Percentiles rank a stretch among this genome's conserved stretches.
phyloP scores from a whole-genome alignment of 1,284 basidiomycete genomes.

The Boletus semigastroideus region DNA sequence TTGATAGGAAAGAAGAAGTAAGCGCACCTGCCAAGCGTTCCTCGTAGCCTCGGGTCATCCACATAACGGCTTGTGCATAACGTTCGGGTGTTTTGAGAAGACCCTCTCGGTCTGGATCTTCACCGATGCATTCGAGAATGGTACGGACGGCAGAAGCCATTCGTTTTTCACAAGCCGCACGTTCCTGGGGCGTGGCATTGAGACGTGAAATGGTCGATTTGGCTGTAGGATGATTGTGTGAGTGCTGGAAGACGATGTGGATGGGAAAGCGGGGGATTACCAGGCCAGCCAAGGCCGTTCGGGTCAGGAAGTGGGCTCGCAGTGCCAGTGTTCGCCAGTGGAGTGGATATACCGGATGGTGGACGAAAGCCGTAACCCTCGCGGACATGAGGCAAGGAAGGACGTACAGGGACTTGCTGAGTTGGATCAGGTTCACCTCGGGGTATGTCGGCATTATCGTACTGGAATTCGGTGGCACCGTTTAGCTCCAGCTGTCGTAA shows the following conservation, averaged over 20 bases:
- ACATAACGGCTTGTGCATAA: constrained; percentile 96
- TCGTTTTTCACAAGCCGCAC: constrained; percentile 69
- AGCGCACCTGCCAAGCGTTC: constrained; percentile 80
- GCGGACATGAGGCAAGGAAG: constrained; percentile 39
- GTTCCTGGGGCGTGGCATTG: constrained; percentile 76
- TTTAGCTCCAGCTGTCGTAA: constrained; percentile 25
- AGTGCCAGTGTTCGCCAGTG: constrained; percentile 37
- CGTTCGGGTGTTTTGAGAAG: constrained; percentile 90
- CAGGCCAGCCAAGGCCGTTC: constrained; percentile 93
- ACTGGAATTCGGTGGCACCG: background rate
- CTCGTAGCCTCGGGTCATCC: constrained; percentile 99
- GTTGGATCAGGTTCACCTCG: constrained; percentile 8
- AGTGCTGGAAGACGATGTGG: constrained; percentile 8
- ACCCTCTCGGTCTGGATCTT: constrained; percentile 95
- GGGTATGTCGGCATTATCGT: constrained; percentile 10
- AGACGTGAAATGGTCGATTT: constrained; percentile 88
- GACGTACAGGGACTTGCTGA: constrained; percentile 19
- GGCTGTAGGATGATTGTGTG: constrained; percentile 47
- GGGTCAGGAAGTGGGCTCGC: constrained; percentile 69
- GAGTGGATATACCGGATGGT: constrained; percentile 67
- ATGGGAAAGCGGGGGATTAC: constrained; percentile 42
- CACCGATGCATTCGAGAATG: constrained; percentile 96
- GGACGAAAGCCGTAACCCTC: constrained; percentile 84
- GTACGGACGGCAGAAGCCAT: constrained; percentile 87
- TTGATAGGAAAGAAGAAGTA: constrained; percentile 13